Evolutionary conservation across 129 eudicot genomes (phyloP).

Genomic region (Flaveria sonorensis): DNA sequence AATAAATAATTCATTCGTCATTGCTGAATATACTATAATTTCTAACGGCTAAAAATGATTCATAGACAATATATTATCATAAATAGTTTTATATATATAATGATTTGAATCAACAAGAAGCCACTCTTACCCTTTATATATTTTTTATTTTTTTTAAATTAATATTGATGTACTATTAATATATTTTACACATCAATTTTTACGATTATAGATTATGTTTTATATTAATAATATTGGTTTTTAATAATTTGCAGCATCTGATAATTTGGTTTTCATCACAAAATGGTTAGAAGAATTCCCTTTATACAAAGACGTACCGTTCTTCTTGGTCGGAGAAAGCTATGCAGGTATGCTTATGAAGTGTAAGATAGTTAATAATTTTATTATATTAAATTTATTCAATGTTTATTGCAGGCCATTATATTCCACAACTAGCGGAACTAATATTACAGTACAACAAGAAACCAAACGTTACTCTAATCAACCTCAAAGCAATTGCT

Average conservation of each 20-base stretch:
- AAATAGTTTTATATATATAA: no score
- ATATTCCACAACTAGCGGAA: conserved; percentile 48
- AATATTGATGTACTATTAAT: no score
- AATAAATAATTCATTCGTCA: background rate
- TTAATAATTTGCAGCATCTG: conserved; percentile 31
- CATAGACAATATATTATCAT: no score
- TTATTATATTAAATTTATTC: background rate
- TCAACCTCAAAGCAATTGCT: conserved; percentile 45
- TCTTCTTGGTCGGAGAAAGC: conserved; percentile 47
- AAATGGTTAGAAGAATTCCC: conserved; percentile 49
- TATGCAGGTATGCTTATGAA: conserved; percentile 35
- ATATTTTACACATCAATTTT: no score
- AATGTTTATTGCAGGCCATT: conserved; percentile 38
- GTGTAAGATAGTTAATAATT: no score
- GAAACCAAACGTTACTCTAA: conserved; percentile 27
- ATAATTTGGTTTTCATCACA: conserved; percentile 39
- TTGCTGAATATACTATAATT: background rate
- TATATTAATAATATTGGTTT: background rate
- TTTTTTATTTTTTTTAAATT: background rate
- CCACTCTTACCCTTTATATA: no score
- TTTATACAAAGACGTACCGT: conserved; percentile 34
- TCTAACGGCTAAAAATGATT: no score
- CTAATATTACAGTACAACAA: conserved; percentile 38
- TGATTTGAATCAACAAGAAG: no score
- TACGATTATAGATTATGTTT: no score